phyloP scores from a whole-genome alignment of 352 stramenopile species.

The Pythium insidiosum region DNA sequence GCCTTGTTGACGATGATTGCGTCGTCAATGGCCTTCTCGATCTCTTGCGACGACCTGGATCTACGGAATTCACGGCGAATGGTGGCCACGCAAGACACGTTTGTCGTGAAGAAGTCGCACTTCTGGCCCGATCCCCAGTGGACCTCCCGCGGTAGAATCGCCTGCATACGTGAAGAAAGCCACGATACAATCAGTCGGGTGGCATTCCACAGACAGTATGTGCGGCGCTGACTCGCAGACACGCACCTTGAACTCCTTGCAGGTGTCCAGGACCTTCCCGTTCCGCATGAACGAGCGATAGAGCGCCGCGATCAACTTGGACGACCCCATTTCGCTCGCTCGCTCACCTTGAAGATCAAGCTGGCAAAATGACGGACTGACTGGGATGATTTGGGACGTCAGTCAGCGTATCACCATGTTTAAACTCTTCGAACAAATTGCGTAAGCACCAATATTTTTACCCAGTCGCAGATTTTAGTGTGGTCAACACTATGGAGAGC shows the following conservation, averaged over 20 bases:
- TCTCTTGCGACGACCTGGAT: background rate
- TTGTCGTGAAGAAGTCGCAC: slow-evolving; percentile 52
- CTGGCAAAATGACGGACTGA: background rate
- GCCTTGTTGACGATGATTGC: slow-evolving; percentile 58
- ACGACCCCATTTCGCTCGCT: slow-evolving; percentile 25
- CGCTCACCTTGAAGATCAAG: slow-evolving; percentile 3
- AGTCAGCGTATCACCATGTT: no score
- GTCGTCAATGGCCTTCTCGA: slow-evolving; percentile 46
- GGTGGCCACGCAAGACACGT: slow-evolving; percentile 42
- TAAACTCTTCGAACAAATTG: no score
- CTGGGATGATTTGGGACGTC: no score
- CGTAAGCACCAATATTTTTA: no score
- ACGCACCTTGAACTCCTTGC: slow-evolving; percentile 53
- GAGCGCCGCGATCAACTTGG: slow-evolving; percentile 51
- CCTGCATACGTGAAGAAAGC: slow-evolving; percentile 15
- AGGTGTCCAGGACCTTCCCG: slow-evolving; percentile 47
- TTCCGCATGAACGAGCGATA: slow-evolving; percentile 66
- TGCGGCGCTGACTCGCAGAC: no score
- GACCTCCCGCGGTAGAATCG: slow-evolving; percentile 51
- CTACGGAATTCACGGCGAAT: slow-evolving; percentile 45
- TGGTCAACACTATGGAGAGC: no score
- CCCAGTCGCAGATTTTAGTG: no score
- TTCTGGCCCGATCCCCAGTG: slow-evolving; percentile 40
- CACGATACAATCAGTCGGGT: background rate
- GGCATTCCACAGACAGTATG: no score